Percentiles rank a stretch among this genome's conserved stretches.
Conservation (phyloP, 768 basidiomycete genomes). For the Hygrophorus pudorinus region DNA sequence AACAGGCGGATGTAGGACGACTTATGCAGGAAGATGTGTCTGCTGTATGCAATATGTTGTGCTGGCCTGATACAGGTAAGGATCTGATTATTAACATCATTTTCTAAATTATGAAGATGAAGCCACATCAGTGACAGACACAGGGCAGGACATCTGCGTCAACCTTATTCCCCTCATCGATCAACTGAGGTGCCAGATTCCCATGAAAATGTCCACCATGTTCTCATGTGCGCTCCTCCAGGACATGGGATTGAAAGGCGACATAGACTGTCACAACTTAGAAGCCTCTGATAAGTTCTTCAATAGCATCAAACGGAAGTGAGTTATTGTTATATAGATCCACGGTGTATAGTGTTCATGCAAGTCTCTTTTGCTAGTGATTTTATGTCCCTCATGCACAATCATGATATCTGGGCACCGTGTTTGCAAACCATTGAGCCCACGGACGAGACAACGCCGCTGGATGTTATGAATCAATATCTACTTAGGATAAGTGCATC, state of each 20-base stretch:
- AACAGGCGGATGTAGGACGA: too few relatives aligned
- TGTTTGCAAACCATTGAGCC: too few relatives aligned
- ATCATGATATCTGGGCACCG: too few relatives aligned
- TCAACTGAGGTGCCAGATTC: background rate
- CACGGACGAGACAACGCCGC: too few relatives aligned
- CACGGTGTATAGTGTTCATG: background rate
- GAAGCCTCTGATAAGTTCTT: background rate
- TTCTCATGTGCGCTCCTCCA: background rate
- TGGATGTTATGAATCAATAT: too few relatives aligned
- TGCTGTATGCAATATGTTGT: too few relatives aligned
- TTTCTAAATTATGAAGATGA: too few relatives aligned
- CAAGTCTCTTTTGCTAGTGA: background rate
- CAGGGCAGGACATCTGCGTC: background rate
- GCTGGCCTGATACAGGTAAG: too few relatives aligned
- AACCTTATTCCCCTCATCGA: background rate
- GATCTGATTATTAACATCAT: too few relatives aligned
- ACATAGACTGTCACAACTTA: background rate
- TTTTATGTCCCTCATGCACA: conserved; percentile 1
- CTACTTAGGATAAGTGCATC: too few relatives aligned
- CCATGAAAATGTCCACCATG: background rate
- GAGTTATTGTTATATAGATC: background rate
- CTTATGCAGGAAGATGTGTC: too few relatives aligned
- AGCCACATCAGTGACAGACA: too few relatives aligned
- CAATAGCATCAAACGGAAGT: background rate
- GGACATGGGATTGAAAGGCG: background rate